Percentiles rank a stretch among this genome's conserved stretches.
These are phyloP conservation scores for Heritiera fomes DNA, from an alignment of 345 rosid species.

Conservation along the genomic window DNA sequence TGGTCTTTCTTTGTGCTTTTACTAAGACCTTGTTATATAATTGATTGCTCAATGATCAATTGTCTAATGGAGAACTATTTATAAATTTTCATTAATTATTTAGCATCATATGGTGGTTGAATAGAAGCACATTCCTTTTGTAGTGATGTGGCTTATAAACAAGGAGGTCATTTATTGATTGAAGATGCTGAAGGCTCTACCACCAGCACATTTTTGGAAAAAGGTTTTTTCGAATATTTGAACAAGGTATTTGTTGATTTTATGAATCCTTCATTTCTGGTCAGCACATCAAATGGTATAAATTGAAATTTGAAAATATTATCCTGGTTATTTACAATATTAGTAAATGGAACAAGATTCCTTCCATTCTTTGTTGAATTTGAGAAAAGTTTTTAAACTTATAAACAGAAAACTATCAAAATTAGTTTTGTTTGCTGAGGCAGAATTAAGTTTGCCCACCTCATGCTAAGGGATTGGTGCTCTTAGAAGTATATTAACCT, in stretches of 20 bases:
- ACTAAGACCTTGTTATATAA: background rate
- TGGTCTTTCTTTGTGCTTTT: background rate
- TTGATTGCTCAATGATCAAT: background rate
- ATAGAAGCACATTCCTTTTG: constrained; percentile 22
- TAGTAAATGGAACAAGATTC: background rate
- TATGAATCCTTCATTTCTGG: background rate
- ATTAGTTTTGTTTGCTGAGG: background rate
- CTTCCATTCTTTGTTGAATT: background rate
- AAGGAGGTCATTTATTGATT: constrained; percentile 58
- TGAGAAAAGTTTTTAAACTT: background rate
- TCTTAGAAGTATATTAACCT: background rate
- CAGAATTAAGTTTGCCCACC: background rate
- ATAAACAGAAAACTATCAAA: background rate
- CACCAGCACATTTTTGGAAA: constrained; percentile 49
- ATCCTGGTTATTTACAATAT: background rate
- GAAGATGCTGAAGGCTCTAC: constrained; percentile 61
- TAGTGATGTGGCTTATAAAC: constrained; percentile 42
- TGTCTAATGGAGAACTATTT: background rate
- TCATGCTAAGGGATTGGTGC: background rate
- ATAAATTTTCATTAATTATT: background rate
- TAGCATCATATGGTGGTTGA: background rate
- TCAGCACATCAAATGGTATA: background rate
- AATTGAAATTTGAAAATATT: background rate
- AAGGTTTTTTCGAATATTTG: constrained; percentile 72
- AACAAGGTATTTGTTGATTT: constrained; percentile 51